Percentiles rank a stretch among this genome's conserved stretches.
Evolutionary conservation across 768 basidiomycete species (phyloP).

Genomic region (Macrolepiota fuliginosa): DNA sequence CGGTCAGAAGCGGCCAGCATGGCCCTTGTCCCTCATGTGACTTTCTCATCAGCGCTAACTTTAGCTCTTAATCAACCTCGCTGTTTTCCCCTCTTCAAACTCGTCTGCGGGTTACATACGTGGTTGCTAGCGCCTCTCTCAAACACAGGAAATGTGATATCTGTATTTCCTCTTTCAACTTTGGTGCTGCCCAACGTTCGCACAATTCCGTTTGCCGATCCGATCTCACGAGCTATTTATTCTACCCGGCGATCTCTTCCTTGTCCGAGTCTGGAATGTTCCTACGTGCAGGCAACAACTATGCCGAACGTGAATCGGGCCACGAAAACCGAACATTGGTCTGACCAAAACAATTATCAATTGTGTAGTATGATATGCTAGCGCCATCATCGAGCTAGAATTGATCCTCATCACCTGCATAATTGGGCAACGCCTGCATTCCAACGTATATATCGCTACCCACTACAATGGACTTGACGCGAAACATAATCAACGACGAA

Average conservation of each 20-base stretch:
- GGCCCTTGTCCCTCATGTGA: background rate
- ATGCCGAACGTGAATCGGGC: no score
- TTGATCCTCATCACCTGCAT: no score
- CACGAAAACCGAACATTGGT: no score
- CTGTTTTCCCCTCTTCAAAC: background rate
- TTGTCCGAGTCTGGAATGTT: no score
- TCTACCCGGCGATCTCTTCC: background rate
- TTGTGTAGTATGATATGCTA: no score
- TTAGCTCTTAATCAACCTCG: background rate
- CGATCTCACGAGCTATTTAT: background rate
- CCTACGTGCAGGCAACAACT: no score
- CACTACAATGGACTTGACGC: no score
- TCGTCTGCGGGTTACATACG: background rate
- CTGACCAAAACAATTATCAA: no score
- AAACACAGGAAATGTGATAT: background rate
- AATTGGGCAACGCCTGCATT: no score
- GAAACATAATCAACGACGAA: no score
- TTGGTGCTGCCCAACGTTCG: background rate
- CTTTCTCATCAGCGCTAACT: background rate
- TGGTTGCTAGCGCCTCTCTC: background rate
- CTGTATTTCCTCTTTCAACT: background rate
- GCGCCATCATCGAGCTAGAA: no score
- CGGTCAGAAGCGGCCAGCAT: background rate
- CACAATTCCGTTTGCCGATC: background rate
- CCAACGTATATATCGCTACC: no score